Conservation (phyloP, 305 asterid species). For the Fraxinus velutina region DNA sequence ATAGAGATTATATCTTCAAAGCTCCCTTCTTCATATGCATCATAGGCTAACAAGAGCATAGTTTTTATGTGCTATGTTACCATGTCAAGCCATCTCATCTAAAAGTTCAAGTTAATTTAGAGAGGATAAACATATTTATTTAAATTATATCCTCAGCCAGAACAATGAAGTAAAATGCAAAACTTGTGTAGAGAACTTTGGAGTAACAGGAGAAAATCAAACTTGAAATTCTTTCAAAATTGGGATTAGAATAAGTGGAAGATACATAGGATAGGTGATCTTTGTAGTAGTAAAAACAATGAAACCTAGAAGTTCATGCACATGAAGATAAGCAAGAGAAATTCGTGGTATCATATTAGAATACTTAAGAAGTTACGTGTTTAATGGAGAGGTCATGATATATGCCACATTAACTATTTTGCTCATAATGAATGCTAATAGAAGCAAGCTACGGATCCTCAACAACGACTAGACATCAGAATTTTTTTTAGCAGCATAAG, state of each 20-base stretch:
- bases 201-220: not conserved
- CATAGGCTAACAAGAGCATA: not conserved
- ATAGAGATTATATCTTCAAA: not conserved
- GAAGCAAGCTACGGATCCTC: not conserved
- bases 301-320: not conserved
- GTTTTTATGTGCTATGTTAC: not conserved
- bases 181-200: not conserved
- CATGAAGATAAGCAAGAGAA: not conserved
- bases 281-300: not conserved
- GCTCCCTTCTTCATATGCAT: not conserved
- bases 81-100: not conserved
- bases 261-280: not conserved
- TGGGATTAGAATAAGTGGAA: not conserved
- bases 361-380: not conserved
- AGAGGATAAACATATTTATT: not conserved
- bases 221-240: not conserved
- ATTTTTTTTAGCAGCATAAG: slow-evolving; percentile 16
- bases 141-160: not conserved
- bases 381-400: not conserved
- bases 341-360: not conserved
- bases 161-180: not conserved
- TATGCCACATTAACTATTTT: not conserved
- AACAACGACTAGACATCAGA: not conserved
- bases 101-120: not conserved
- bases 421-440: not conserved